These are phyloP conservation scores for Geotrichum histeridarum DNA, from an alignment of 1,139 yeast species.

Conservation along the genomic window DNA sequence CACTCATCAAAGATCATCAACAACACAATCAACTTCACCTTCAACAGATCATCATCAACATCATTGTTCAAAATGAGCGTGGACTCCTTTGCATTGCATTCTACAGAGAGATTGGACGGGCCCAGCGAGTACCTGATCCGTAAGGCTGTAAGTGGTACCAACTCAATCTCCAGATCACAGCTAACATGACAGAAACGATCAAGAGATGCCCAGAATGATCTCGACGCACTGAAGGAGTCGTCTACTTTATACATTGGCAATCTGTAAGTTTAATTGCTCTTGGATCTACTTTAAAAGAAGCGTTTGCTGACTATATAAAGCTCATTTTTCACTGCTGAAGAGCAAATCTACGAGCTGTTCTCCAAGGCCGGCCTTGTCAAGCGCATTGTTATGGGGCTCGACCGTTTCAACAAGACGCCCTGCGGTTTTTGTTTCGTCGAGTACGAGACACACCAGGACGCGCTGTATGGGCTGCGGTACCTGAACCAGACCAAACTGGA, in stretches of 20 bases:
- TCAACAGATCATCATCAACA: neutral
- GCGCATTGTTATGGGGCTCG: conserved; percentile 87
- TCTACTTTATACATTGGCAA: conserved; percentile 86
- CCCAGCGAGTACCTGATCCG: conserved; percentile 72
- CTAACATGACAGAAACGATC: conserved; percentile 25
- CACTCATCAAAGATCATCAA: neutral
- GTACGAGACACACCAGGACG: conserved; percentile 60
- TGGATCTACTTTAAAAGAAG: neutral
- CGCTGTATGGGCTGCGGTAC: conserved; percentile 75
- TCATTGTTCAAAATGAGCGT: conserved; percentile 1
- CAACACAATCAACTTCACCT: neutral
- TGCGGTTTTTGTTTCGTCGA: conserved; percentile 94
- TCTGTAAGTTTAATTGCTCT: conserved; percentile 33
- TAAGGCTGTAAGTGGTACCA: conserved; percentile 51
- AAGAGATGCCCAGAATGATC: conserved; percentile 47
- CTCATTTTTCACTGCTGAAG: conserved; percentile 89
- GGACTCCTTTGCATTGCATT: conserved; percentile 37
- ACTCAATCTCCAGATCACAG: conserved; percentile 37
- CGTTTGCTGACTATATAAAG: conserved; percentile 15
- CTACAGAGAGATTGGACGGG: conserved; percentile 66
- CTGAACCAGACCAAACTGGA: conserved; percentile 76
- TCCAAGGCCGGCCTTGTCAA: conserved; percentile 61
- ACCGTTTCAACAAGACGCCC: conserved; percentile 80
- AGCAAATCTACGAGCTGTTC: conserved; percentile 82
- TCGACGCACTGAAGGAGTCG: conserved; percentile 59